A percentile compares a stretch with the other conserved stretches of the same genome.
Conservation (phyloP, 371 early-diverging fungal genomes). For the Apophysomyces trapeziformis region DNA sequence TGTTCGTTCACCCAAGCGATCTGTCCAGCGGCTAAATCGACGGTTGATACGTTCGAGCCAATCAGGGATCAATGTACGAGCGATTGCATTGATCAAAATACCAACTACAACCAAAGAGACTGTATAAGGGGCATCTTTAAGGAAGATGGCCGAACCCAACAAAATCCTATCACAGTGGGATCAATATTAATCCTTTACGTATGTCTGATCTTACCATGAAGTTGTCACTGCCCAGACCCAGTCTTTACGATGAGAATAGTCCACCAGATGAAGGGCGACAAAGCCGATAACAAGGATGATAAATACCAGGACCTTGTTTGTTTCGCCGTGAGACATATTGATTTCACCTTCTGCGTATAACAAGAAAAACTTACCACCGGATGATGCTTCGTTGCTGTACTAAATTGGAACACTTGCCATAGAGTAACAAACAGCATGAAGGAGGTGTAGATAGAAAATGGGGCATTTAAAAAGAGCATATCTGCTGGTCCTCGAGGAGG, state of each 20-base stretch:
- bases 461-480: constrained; percentile 44
- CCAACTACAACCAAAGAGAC: constrained; percentile 43
- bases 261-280: constrained; percentile 46
- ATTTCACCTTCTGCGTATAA: neutral
- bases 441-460: constrained; percentile 52
- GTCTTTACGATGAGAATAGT: constrained; percentile 51
- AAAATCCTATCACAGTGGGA: constrained; percentile 31
- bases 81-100: constrained; percentile 49
- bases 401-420: constrained; percentile 45
- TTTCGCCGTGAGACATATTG: neutral
- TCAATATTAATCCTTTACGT: neutral
- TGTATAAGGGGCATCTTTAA: constrained; percentile 35
- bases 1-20: constrained; percentile 47
- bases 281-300: constrained; percentile 30
- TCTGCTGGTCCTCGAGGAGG: constrained; percentile 49
- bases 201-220: constrained; percentile 38
- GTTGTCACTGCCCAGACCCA: constrained; percentile 54
- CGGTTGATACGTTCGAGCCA: constrained; percentile 44
- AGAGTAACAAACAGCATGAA: constrained; percentile 37
- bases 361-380: constrained; percentile 28
- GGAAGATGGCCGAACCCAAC: constrained; percentile 39
- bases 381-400: constrained; percentile 33
- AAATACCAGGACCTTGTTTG: constrained; percentile 34
- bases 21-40: constrained; percentile 41
- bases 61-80: constrained; percentile 45